phyloP scores from a whole-genome alignment of 352 stramenopile species.

The Detonula confervacea region DNA sequence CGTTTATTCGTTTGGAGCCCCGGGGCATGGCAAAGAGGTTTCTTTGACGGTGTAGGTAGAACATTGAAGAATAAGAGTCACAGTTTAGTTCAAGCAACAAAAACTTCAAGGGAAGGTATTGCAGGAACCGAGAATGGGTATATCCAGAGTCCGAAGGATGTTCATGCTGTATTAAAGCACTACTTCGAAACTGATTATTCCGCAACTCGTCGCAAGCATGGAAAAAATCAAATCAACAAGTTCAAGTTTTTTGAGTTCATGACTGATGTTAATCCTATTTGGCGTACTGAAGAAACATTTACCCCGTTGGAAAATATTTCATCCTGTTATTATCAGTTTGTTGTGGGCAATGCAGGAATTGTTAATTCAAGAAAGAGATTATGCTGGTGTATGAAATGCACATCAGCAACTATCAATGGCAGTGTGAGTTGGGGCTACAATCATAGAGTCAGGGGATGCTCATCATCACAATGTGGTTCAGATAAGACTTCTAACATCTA shows the following conservation, averaged over 20 bases:
- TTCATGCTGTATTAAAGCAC: no score
- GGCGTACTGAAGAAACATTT: neutral
- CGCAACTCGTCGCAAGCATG: neutral
- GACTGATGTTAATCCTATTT: neutral
- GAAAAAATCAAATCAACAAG: neutral
- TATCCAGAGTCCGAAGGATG: neutral
- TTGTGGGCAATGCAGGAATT: neutral
- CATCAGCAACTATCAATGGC: no score
- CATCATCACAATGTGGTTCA: no score
- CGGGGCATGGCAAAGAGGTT: neutral
- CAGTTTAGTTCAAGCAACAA: neutral
- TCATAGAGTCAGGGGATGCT: no score
- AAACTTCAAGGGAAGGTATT: neutral
- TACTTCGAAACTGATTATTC: neutral
- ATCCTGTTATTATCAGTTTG: constrained; percentile 2
- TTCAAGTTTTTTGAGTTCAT: neutral
- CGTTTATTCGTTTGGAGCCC: constrained; percentile 20
- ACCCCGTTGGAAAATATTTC: neutral
- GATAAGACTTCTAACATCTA: no score
- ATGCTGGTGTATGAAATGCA: no score
- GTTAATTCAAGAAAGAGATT: neutral
- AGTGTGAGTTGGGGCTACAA: no score
- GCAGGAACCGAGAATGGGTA: neutral
- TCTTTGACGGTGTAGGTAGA: neutral
- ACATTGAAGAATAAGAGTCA: neutral